Evolutionary conservation across 2,329 filamentous ascomycete species (phyloP).

Genomic region (Rachicladosporium sp.): DNA sequence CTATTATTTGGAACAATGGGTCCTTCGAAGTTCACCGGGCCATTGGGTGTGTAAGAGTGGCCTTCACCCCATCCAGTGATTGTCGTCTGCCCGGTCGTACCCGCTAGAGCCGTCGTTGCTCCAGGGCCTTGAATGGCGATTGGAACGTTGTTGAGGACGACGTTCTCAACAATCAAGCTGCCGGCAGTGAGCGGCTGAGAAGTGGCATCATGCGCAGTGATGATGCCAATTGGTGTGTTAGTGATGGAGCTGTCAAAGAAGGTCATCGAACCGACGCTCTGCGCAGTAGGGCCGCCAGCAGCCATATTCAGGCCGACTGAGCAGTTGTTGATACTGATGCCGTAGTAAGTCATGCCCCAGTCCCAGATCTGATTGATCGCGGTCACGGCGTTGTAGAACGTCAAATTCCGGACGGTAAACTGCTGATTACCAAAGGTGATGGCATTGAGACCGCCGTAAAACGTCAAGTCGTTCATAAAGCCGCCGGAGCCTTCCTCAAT

Average conservation of each 20-base stretch:
- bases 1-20: slow-evolving; percentile 31
- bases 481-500: slow-evolving; percentile 33
- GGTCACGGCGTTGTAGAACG: slow-evolving; percentile 39
- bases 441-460: slow-evolving; percentile 31
- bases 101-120: slow-evolving; percentile 25
- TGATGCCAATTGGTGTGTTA: slow-evolving; percentile 38
- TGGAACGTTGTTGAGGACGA: slow-evolving; percentile 38
- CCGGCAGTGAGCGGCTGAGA: slow-evolving; percentile 24
- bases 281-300: slow-evolving; percentile 21
- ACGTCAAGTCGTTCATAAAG: slow-evolving; percentile 34
- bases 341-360: slow-evolving; percentile 26
- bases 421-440: slow-evolving; percentile 35
- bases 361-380: slow-evolving; percentile 39
- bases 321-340: slow-evolving; percentile 41
- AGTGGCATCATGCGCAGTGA: slow-evolving; percentile 31
- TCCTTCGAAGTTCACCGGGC: slow-evolving; percentile 34
- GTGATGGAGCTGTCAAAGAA: slow-evolving; percentile 45
- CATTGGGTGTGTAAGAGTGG: slow-evolving; percentile 32
- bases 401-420: slow-evolving; percentile 46
- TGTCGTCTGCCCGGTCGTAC: slow-evolving; percentile 22
- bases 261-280: slow-evolving; percentile 41
- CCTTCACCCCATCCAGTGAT: slow-evolving; percentile 33
- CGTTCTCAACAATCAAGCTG: slow-evolving; percentile 32
- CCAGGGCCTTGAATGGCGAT: slow-evolving; percentile 30
- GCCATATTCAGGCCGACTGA: slow-evolving; percentile 40